Conservation (phyloP, 2,329 filamentous ascomycete species). For the Fusarium incarnatum region DNA sequence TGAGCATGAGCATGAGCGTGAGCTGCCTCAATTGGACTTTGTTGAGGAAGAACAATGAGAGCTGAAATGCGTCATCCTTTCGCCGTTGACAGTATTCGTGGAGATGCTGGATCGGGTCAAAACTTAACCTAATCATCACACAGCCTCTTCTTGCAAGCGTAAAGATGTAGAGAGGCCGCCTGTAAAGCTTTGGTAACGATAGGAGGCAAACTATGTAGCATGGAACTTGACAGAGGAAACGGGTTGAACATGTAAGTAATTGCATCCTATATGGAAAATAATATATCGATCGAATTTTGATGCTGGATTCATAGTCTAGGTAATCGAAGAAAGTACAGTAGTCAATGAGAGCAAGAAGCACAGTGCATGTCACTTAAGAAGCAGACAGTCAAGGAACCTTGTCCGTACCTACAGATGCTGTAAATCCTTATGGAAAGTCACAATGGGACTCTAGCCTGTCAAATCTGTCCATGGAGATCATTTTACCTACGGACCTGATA, state of each 20-base stretch:
- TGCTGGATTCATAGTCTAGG: background rate
- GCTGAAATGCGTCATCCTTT: constrained; percentile 21
- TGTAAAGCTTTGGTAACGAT: background rate
- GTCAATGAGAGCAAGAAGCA: background rate
- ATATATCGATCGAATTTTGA: background rate
- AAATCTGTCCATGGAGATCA: background rate
- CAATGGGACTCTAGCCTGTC: background rate
- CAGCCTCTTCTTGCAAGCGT: constrained; percentile 38
- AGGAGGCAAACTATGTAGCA: background rate
- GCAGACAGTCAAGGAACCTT: background rate
- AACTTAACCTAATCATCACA: constrained; percentile 17
- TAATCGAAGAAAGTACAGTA: background rate
- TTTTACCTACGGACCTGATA: background rate
- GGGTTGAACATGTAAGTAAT: background rate
- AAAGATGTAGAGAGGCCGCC: constrained; percentile 38
- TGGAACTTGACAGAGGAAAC: background rate
- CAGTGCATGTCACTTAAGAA: constrained; percentile 2
- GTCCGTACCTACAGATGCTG: background rate
- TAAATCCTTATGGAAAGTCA: background rate
- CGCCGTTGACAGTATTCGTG: background rate
- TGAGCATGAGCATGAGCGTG: constrained; percentile 13
- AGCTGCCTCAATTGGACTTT: constrained; percentile 10
- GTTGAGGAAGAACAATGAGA: constrained; percentile 19
- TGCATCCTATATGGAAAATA: background rate
- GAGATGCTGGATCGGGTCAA: background rate